Evolutionary conservation across 805 yeast genomes (phyloP).

Genomic region (Candida caryicola): DNA sequence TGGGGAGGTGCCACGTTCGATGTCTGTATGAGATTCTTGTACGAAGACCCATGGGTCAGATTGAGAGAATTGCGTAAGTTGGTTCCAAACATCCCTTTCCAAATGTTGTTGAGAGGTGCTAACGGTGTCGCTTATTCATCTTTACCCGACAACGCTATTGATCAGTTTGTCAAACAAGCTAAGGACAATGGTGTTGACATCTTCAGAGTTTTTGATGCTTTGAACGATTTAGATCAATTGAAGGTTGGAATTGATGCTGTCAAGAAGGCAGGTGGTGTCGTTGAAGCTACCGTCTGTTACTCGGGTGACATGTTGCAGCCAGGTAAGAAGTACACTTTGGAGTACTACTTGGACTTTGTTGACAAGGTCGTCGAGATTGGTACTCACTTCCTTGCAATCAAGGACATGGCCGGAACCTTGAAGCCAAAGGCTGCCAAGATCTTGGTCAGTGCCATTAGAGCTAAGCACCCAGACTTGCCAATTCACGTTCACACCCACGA

Average conservation of each 20-base stretch:
- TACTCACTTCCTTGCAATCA: conserved; percentile 94
- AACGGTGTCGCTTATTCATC: conserved; percentile 99
- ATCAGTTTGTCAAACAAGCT: conserved; percentile 93
- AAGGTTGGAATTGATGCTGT: conserved; percentile 98
- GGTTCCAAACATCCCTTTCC: conserved; percentile 98
- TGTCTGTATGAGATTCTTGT: conserved; percentile 96
- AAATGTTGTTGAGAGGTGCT: conserved; percentile 98
- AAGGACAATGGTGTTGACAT: conserved; percentile 95
- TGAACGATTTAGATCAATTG: conserved; percentile 94
- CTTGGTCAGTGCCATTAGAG: conserved; percentile 78
- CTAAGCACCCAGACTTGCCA: conserved; percentile 86
- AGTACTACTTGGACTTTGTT: conserved; percentile 78
- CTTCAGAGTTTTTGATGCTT: conserved; percentile 96
- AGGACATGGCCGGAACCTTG: conserved; percentile 99
- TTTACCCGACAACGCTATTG: conserved; percentile 97
- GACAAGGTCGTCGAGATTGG: conserved; percentile 89
- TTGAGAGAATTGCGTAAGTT: conserved; percentile 79
- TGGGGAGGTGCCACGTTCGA: conserved; percentile 99
- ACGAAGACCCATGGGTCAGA: conserved; percentile 99
- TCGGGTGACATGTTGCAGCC: conserved; percentile 98
- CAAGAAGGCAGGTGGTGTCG: conserved; percentile 97
- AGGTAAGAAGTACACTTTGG: conserved; percentile 93
- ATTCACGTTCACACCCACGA: conserved; percentile 99
- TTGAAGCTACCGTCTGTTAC: conserved; percentile 97
- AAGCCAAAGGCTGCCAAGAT: conserved; percentile 90